Evolutionary conservation across 805 yeast genomes (phyloP), one percentile per base, ranked within the genome.

Genomic region (Pichia insulana): DNA sequence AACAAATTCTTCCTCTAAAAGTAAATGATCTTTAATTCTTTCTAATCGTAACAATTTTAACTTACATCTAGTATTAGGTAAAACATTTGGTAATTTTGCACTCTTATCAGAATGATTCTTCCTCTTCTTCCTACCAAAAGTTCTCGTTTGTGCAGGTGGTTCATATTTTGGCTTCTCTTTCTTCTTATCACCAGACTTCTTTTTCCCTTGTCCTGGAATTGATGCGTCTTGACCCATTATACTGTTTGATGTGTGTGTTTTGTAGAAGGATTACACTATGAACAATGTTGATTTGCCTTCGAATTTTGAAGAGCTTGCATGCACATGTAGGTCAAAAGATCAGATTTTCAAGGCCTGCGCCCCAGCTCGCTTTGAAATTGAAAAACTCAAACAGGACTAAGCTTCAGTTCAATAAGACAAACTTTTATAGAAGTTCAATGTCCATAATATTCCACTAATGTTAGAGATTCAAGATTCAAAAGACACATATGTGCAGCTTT

Each of bases 141-240:
- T 80, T 38, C 51, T 51, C 7, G 96, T 82, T 65, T 90, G 94
- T 47, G 90, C 97, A 13, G 98, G 98, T 30, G 98, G 97, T 65
- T 92, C 98, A 64, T 90, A 92, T 70, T 89, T 90, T 57, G 97
- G 97, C 66, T 90, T 89, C 56, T 84, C 85, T 51, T 80, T 78
- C 67, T 80, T 80, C 61, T 61, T 60, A 41, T 63, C 67, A 40
- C 52, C 57, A 36, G 59, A 57, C 45, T 60, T 62, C 56, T 56
- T 61, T 47, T 51, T 58, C 50, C 47, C 53, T 53, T 54, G 61
- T 40, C 57, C 51, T 47, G 63, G 62, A 54, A 57, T 49, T 16
- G 64, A 60, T 37, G 64, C 60, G 49, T 59, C 62, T 50, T 61
- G 64, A 48, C 64, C 64, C 64, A 47, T 47, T 22, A 5, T 22